phyloP scores from a whole-genome alignment of 2,329 filamentous ascomycete genomes.

The Pyrenophora seminiperda region DNA sequence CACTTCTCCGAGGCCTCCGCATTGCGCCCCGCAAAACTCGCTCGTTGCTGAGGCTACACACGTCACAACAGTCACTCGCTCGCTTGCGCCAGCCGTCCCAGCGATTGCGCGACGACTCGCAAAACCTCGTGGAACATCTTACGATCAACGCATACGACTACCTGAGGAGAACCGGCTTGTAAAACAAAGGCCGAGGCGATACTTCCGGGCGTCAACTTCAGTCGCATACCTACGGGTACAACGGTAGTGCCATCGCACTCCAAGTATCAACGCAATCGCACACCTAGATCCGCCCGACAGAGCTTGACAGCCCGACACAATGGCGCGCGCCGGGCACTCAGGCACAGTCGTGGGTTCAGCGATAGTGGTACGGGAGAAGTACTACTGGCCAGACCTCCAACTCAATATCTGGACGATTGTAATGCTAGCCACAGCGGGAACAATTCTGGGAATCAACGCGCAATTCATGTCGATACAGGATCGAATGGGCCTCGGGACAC shows the following conservation, averaged over 20 bases:
- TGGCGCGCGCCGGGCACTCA: conserved; percentile 44
- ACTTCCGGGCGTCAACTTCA: not conserved
- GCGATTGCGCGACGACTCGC: conserved; percentile 8
- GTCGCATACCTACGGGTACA: not conserved
- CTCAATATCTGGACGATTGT: conserved; percentile 69
- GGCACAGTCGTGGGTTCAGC: conserved; percentile 45
- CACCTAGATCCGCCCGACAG: not conserved
- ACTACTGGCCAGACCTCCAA: conserved; percentile 69
- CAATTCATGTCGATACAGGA: conserved; percentile 65
- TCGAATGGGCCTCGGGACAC: conserved; percentile 60
- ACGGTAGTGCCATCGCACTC: not conserved
- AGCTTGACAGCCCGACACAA: conserved; percentile 20
- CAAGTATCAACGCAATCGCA: not conserved
- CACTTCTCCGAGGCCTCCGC: conserved; percentile 24
- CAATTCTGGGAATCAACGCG: conserved; percentile 64
- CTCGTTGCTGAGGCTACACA: conserved; percentile 12
- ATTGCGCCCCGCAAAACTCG: conserved; percentile 14
- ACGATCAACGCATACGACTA: not conserved
- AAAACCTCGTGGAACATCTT: not conserved
- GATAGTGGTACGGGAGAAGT: conserved; percentile 57
- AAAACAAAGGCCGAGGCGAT: not conserved
- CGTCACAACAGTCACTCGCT: conserved; percentile 26
- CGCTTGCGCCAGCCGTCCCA: conserved; percentile 12
- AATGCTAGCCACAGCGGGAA: conserved; percentile 63
- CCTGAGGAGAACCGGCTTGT: conserved; percentile 14